phyloP scores from a whole-genome alignment of 2,329 filamentous ascomycete species.

The Fusarium keratoplasticum region DNA sequence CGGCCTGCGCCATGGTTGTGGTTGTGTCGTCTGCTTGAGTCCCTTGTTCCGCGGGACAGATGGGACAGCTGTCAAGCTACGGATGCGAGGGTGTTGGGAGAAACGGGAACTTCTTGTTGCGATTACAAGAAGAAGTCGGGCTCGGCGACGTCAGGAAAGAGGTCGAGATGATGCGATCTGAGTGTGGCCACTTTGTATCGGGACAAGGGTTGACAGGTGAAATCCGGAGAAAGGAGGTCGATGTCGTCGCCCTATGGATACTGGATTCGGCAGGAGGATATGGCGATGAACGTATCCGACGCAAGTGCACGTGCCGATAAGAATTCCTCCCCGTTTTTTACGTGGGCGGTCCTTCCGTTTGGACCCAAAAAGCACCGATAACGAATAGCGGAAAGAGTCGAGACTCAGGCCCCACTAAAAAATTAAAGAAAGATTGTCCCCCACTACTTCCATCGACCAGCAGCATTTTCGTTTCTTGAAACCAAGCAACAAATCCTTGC shows the following conservation, averaged over 20 bases:
- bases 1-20: constrained; percentile 80
- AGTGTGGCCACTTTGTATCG: constrained; percentile 34
- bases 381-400: constrained; percentile 20
- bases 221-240: constrained; percentile 44
- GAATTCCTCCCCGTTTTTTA: constrained; percentile 22
- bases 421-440: constrained; percentile 44
- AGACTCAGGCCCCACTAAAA: constrained; percentile 43
- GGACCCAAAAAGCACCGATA: neutral
- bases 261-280: constrained; percentile 45
- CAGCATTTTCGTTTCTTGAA: constrained; percentile 34
- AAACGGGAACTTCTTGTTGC: constrained; percentile 13
- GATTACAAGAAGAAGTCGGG: constrained; percentile 1
- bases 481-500: constrained; percentile 23
- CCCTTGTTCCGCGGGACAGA: constrained; percentile 25
- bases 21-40: constrained; percentile 33
- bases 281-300: constrained; percentile 36
- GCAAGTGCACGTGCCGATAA: constrained; percentile 44
- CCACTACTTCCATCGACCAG: constrained; percentile 41
- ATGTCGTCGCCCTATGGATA: constrained; percentile 34
- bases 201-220: constrained; percentile 28
- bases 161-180: constrained; percentile 21
- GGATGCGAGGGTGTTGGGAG: constrained; percentile 17
- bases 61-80: constrained; percentile 42
- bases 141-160: constrained; percentile 6
- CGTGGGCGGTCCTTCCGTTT: neutral